These are phyloP conservation scores for Cladorrhinum sp. DNA, from an alignment of 2,329 filamentous ascomycete genomes.

Conservation along the genomic window DNA sequence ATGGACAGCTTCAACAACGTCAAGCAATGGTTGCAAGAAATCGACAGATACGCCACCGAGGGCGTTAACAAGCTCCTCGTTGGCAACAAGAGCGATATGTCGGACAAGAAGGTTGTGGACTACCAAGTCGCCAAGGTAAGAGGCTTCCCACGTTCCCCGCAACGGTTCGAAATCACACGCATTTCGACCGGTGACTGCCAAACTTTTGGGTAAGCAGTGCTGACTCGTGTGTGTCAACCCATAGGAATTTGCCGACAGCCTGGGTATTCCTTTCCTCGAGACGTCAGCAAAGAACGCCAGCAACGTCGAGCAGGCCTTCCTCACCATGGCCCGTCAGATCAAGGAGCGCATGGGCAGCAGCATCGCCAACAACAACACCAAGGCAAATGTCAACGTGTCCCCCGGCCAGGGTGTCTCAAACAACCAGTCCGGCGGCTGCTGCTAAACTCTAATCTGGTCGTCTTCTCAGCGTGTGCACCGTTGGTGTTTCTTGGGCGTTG, in stretches of 20 bases:
- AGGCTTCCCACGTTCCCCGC: background rate
- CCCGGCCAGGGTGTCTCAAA: constrained; percentile 86
- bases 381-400: constrained; percentile 94
- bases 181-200: background rate
- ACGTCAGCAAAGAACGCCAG: constrained; percentile 99
- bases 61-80: constrained; percentile 99
- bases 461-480: constrained; percentile 9
- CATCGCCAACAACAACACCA: constrained; percentile 93
- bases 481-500: constrained; percentile 26
- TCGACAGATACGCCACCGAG: constrained; percentile 97
- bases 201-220: constrained; percentile 6
- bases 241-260: constrained; percentile 97
- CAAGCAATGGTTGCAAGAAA: constrained; percentile 99
- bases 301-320: constrained; percentile 99
- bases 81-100: constrained; percentile 99
- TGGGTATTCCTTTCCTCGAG: constrained; percentile 98
- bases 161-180: constrained; percentile 10
- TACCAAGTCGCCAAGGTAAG: constrained; percentile 98
- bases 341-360: constrained; percentile 99
- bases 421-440: constrained; percentile 36
- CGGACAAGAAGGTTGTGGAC: constrained; percentile 99
- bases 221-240: constrained; percentile 15
- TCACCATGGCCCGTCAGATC: constrained; percentile 99
- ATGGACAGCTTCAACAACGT: constrained; percentile 99
- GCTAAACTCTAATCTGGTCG: constrained; percentile 26